These are phyloP conservation scores for Craspedostauros australis DNA, from an alignment of 108 stramenopile genomes.

Conservation along the genomic window DNA sequence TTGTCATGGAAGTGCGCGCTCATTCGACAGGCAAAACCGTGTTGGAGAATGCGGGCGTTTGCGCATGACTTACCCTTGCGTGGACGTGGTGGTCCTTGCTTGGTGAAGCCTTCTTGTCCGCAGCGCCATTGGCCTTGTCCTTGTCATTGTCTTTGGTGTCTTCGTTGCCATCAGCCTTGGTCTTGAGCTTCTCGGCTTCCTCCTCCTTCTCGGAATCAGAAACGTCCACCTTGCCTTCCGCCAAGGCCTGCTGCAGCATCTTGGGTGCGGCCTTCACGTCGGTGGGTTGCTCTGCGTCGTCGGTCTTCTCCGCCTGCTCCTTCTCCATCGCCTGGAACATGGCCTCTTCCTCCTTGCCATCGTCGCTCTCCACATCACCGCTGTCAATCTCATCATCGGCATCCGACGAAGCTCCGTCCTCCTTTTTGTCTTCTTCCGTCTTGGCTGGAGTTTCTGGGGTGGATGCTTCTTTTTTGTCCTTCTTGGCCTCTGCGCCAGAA, in stretches of 20 bases:
- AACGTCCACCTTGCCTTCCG: constrained; percentile 57
- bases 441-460: background rate
- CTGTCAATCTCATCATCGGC: background rate
- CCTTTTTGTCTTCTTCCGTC: too few relatives aligned
- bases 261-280: constrained; percentile 62
- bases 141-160: too few relatives aligned
- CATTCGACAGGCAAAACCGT: too few relatives aligned
- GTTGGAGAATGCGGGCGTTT: too few relatives aligned
- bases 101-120: background rate
- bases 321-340: constrained; percentile 39
- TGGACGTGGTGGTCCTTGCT: constrained; percentile 35
- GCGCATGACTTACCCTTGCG: constrained; percentile 37
- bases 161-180: constrained; percentile 36
- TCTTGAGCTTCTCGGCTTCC: constrained; percentile 40
- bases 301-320: constrained; percentile 26
- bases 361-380: constrained; percentile 11
- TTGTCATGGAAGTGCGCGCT: too few relatives aligned
- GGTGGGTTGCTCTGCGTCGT: constrained; percentile 40
- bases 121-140: too few relatives aligned
- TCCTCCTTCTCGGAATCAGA: constrained; percentile 61
- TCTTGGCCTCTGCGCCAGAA: too few relatives aligned
- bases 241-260: constrained; percentile 58
- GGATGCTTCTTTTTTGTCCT: background rate
- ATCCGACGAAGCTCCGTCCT: background rate
- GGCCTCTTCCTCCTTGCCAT: constrained; percentile 54